A percentile compares a stretch with the other conserved stretches of the same genome.
Evolutionary conservation across 2,329 filamentous ascomycete genomes (phyloP).

Genomic region (Dothiorella sarmentorum): DNA sequence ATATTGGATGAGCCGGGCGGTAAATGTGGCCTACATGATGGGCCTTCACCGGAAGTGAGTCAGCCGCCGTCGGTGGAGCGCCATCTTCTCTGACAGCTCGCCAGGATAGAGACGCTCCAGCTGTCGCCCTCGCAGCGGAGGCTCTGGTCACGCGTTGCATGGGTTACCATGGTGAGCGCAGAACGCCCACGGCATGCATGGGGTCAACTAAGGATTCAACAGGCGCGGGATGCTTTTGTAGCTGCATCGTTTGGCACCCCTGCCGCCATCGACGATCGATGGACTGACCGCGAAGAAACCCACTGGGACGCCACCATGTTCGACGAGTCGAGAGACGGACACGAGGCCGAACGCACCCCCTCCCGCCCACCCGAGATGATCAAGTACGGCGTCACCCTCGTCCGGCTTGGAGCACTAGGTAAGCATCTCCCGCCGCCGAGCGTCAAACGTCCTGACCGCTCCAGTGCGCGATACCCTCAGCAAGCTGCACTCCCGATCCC

Average conservation of each 20-base stretch:
- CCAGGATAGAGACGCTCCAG: constrained; percentile 4
- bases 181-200: neutral
- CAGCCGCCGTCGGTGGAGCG: neutral
- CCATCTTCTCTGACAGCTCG: neutral
- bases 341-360: neutral
- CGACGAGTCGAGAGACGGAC: neutral
- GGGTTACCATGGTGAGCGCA: neutral
- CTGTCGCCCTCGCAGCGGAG: neutral
- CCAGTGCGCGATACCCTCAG: neutral
- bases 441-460: neutral
- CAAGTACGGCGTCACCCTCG: neutral
- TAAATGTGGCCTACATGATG: constrained; percentile 4
- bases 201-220: neutral
- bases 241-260: neutral
- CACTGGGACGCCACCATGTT: neutral
- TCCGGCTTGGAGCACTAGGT: neutral
- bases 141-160: neutral
- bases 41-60: neutral
- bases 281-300: neutral
- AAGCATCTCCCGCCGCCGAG: neutral
- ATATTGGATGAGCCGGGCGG: constrained; percentile 4
- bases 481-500: neutral
- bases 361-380: neutral
- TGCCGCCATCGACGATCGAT: neutral
- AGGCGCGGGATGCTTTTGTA: neutral